A percentile compares a stretch with the other conserved stretches of the same genome.
Conservation (phyloP, 768 basidiomycete species). For the Tulasnella sp. region DNA sequence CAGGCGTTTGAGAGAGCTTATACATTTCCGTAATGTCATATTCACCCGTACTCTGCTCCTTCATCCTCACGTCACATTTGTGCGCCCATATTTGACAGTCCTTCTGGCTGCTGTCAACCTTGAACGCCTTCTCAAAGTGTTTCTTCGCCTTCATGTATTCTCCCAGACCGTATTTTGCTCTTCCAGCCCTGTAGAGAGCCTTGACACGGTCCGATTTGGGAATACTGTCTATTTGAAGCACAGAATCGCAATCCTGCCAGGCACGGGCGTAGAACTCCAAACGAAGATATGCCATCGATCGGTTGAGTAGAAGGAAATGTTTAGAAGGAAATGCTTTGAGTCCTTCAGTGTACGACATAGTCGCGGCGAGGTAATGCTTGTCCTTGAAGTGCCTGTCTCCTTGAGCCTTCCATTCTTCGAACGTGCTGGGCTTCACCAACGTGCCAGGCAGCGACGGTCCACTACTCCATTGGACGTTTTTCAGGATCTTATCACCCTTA, state of each 20-base stretch:
- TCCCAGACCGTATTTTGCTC: conserved; percentile 21
- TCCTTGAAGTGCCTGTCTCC: conserved; percentile 15
- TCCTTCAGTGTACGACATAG: conserved; percentile 19
- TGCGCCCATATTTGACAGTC: conserved; percentile 13
- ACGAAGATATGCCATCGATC: conserved; percentile 22
- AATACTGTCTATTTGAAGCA: conserved; percentile 10
- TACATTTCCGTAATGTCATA: conserved; percentile 24
- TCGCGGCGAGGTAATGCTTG: conserved; percentile 13
- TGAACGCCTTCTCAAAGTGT: conserved; percentile 14
- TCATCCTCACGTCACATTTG: conserved; percentile 18
- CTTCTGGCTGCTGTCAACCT: background rate
- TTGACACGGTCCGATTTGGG: conserved; percentile 16
- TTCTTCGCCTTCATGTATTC: conserved; percentile 17
- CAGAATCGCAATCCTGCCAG: conserved; percentile 20
- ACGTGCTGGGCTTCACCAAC: background rate
- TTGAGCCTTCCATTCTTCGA: conserved; percentile 5
- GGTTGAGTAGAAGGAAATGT: conserved; percentile 22
- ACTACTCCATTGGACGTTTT: conserved; percentile 6
- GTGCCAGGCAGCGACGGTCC: background rate
- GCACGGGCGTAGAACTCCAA: conserved; percentile 22
- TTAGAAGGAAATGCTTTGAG: conserved; percentile 18
- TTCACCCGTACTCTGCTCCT: conserved; percentile 18
- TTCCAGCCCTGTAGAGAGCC: conserved; percentile 21
- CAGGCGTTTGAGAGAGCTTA: conserved; percentile 8
- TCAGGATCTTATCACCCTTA: background rate